Evolutionary conservation across 2,329 filamentous ascomycete genomes (phyloP), one percentile per base, ranked within the genome.

Genomic region (Diatrype stigma): DNA sequence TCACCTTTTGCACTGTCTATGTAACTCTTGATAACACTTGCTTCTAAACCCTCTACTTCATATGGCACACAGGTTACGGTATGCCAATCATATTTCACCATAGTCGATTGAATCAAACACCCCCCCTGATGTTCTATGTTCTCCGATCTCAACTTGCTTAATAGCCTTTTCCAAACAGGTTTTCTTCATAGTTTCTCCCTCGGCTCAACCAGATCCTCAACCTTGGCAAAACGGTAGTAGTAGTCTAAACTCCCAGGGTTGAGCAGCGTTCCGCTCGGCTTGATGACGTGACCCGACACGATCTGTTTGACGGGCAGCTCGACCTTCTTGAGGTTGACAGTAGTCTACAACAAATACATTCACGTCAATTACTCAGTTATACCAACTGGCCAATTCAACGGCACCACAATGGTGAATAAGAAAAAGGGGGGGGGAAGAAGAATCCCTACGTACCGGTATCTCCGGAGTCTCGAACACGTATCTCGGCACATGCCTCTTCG

Each of bases 221-320:
- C 79, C 63, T 84, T 82, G 5, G 84, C 85, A 69, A 93, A 94
- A 62, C 82, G 84, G 60, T 94, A 92, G 63, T 90, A 94, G 62
- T 79, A 93, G 30, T 90, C 77, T 52, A 94, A 68, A 56, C 86
- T 88, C 61, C 86, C 71, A 0, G 89, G 89, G 62, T 95, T 94
- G 48, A 87, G 70, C 61, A 94, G 68, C 3, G 89, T 93, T 1
- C 88, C 88, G 46, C 85, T 89, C 0, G 88, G 81, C 68, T 87
- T 90, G 63, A 94, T 81, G 22, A 72, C 80, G 59, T 84, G 82
- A 0, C 89, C 89, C 0, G 82, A 90, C 1, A 94, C 85, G 56
- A 94, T 94, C 63, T 89, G 86, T 71, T 94, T 94, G 28, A 94
- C 86, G 0, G 89, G 89, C 48, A 94, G 61, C 66, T 94, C 89